Evolutionary conservation across 345 rosid genomes (phyloP), one percentile per base, ranked within the genome.

Genomic region (Eucalyptus coolabah): DNA sequence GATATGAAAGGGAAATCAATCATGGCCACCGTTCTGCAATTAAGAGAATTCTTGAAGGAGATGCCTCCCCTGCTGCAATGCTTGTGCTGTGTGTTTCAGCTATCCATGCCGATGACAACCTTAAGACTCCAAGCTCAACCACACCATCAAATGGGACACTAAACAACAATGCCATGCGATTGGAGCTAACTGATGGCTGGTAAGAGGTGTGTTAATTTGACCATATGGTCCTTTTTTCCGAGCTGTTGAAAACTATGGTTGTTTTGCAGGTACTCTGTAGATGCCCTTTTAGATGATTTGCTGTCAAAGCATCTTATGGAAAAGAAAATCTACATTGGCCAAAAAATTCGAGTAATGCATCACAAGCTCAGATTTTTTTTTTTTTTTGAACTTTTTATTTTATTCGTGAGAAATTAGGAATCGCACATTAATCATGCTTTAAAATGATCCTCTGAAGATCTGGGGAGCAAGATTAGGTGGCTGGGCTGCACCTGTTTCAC

Each of bases 111-210:
- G 83, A 89, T 86, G 87, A 86, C 90, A 90, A 91, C 89, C 91
- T 88, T 45, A 91, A 93, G 82, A 91, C 59, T 54, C 93, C 92
- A 89, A 88, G 87, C 90, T 86, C 69, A 89, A 87, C 91, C 65
- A 88, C 42, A 89, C 88, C 90, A 91, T 72, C 88, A 90, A 89
- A 88, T 90, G 93, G 93, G 87, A 88, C 92, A 89, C 93, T 90
- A 86, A 83, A 44, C 90, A 92, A 91, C 87, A 91, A 87, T 90
- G 88, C 88, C 89, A 93, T 92, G 89, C 95, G 92, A 93, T 90
- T 98, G 90, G 97, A 98, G 91, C 94, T 98, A 86, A 98, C 96
- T 88, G 99, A 98, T 94, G 98, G 99, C 91, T 98, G 99, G 99
- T 98, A 95, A 87, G 96, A 87, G 92, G 89, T 13, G 28, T 72